Evolutionary conservation across 768 basidiomycete genomes (phyloP), one percentile per base, ranked within the genome.

Genomic region (Russula compacta): DNA sequence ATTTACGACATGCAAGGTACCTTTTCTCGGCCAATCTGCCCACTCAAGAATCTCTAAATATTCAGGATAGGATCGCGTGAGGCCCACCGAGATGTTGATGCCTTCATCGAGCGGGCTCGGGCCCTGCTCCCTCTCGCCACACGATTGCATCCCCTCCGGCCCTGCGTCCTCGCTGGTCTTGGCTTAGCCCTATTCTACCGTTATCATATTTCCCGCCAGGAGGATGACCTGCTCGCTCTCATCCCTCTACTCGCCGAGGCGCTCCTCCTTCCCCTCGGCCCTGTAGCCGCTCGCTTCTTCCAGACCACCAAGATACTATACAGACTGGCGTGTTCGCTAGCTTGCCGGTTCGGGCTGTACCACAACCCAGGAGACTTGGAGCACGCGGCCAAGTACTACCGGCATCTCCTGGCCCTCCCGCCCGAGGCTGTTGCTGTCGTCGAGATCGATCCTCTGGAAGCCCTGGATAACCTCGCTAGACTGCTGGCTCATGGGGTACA

Each of bases 161-260:
- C 53, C 15, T 24, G 29, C 15, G 29, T 24, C 10, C 36, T 60
- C 46, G 43, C 44, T 24, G 36, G 32, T 32, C 53, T 60, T 19
- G 38, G 44, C 7, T 19, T 38, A 14, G 44, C 32, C 29, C 15
- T 53, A 33, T 48, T 40, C 51, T 60, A 9, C 15, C 52, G 59
- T 35, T 48, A 48, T 49, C 1, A 33, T 1, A 32, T 48, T 40
- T 53, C 44, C 7, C 52, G 39, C 19, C 24, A 19, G 17, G 39
- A n/a, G 29, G 44, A 40, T 12, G 59, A 60, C 53, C 46, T 60
- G 24, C 17, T 53, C 11, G 29, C 46, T 4, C 17, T 21, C 38
- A 60, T 54, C 6, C 52, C 47, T 36, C n/a, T 60, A 10, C 33
- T 60, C 9, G 32, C 53, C 6, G 58, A 59, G 42, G 58, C 36